These are phyloP conservation scores for Prunus armeniaca DNA, from an alignment of 306 rosid species.

Conservation along the genomic window DNA sequence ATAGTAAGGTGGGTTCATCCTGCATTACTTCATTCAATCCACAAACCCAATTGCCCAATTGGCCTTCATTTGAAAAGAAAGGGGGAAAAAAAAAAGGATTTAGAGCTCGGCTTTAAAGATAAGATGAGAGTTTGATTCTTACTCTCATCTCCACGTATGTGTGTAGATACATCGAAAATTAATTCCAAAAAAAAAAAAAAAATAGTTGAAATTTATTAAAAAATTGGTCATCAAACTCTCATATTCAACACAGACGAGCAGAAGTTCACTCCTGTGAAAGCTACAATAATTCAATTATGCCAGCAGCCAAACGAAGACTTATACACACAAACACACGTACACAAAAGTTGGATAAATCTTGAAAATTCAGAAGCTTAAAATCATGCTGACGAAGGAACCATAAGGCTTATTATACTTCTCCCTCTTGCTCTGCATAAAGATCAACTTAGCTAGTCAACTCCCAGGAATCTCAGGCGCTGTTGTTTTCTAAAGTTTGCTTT, in stretches of 20 bases:
- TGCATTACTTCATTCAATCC: background rate
- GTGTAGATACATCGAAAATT: background rate
- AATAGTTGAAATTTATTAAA: background rate
- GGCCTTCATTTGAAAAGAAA: too few species aligned
- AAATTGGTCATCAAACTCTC: background rate
- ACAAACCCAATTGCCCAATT: background rate
- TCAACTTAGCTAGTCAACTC: conserved; percentile 16
- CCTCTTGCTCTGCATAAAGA: background rate
- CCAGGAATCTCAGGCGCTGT: conserved; percentile 3
- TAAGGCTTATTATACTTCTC: background rate
- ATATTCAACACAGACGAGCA: background rate
- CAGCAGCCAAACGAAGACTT: background rate
- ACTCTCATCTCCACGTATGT: too few species aligned
- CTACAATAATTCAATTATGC: background rate
- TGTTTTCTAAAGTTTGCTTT: background rate
- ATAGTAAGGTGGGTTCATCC: too few species aligned
- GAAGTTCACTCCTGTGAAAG: background rate
- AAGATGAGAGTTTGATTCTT: background rate
- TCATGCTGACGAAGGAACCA: background rate
- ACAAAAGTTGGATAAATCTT: background rate
- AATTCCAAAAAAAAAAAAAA: background rate
- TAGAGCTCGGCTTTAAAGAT: too few species aligned
- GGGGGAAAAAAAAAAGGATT: too few species aligned
- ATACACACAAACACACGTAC: background rate
- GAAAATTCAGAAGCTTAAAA: background rate